Evolutionary conservation across 2,329 filamentous ascomycete species (phyloP), one percentile per base, ranked within the genome.

Genomic region (Iodosphaeria phyllophila): DNA sequence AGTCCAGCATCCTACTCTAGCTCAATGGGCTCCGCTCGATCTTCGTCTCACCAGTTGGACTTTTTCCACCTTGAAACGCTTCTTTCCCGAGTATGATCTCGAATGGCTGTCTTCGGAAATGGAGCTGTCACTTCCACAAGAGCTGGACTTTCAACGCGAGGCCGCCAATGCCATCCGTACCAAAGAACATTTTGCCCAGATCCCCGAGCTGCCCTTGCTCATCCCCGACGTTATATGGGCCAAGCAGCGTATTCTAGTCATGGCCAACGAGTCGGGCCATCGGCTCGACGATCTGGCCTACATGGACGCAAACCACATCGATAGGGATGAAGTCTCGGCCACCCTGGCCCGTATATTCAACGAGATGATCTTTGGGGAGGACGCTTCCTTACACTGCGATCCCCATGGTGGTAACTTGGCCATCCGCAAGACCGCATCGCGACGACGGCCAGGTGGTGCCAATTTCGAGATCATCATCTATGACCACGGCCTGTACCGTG

Each of bases 381-480:
- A 74, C 30, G 86, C 86, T 0, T 83, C 89, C 0, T 56, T 98
- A 19, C 89, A 98, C 53, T 98, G 89, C 51, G 89, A 98, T 44
- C 89, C 89, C 0, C 89, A 98, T 43, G 89, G 84, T 23, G 89
- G 89, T 22, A 98, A 98, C 43, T 76, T 98, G 28, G 84, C 89
- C 13, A 82, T 98, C 32, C 73, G 84, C 20, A 72, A 79, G 46
- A 89, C 86, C 41, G n/a, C n/a, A n/a, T 47, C 60, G 47, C 10
- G 59, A 65, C 18, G 55, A 61, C 19, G 56, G 58, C 30, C 61
- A 51, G 39, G 55, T 22, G 50, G 56, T 4, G 51, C 71, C 19
- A 95, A 95, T 48, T 98, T 98, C 42, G 89, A 98, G 44, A 67
- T 98, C 27, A 75, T 98, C 28, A 64, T 98, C 3, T 98, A 98